These are phyloP conservation scores for Cryptococcus amylolentus DNA, from an alignment of 1,284 basidiomycete genomes.

Conservation along the genomic window DNA sequence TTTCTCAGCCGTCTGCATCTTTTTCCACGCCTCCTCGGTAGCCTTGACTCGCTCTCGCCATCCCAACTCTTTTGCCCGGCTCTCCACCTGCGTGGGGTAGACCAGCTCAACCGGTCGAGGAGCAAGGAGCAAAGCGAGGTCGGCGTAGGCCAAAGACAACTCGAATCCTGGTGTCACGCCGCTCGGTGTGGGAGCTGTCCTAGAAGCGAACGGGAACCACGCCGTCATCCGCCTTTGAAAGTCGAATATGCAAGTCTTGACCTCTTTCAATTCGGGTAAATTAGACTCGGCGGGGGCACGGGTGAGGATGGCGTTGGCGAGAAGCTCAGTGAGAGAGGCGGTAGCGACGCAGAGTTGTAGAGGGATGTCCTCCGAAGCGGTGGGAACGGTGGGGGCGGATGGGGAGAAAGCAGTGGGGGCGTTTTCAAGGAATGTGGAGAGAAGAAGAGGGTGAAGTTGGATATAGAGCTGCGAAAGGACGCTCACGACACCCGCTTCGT, in stretches of 20 bases:
- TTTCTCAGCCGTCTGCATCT: conserved; percentile 17
- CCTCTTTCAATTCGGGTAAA: conserved; percentile 10
- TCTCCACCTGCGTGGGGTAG: neutral
- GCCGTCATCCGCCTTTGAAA: conserved; percentile 57
- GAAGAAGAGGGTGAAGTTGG: conserved; percentile 68
- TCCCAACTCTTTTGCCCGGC: conserved; percentile 8
- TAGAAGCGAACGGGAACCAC: conserved; percentile 73
- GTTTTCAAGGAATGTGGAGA: conserved; percentile 78
- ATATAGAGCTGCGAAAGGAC: conserved; percentile 43
- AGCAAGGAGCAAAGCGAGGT: conserved; percentile 32
- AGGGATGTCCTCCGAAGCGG: conserved; percentile 49
- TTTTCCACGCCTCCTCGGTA: conserved; percentile 33
- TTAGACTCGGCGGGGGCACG: conserved; percentile 3
- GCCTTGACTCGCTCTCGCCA: conserved; percentile 32
- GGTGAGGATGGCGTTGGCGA: conserved; percentile 61
- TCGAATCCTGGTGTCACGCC: conserved; percentile 43
- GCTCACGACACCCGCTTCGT: conserved; percentile 16
- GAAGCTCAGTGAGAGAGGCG: conserved; percentile 59
- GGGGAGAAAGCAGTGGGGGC: conserved; percentile 76
- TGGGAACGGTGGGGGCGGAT: conserved; percentile 16
- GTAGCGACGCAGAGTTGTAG: conserved; percentile 63
- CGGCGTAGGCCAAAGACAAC: conserved; percentile 60
- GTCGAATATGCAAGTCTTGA: conserved; percentile 27
- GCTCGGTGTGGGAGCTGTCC: conserved; percentile 6
- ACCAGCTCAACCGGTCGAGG: conserved; percentile 21